Evolutionary conservation across 768 basidiomycete genomes (phyloP), one percentile per base, ranked within the genome.

Genomic region (Inosperma sp.): DNA sequence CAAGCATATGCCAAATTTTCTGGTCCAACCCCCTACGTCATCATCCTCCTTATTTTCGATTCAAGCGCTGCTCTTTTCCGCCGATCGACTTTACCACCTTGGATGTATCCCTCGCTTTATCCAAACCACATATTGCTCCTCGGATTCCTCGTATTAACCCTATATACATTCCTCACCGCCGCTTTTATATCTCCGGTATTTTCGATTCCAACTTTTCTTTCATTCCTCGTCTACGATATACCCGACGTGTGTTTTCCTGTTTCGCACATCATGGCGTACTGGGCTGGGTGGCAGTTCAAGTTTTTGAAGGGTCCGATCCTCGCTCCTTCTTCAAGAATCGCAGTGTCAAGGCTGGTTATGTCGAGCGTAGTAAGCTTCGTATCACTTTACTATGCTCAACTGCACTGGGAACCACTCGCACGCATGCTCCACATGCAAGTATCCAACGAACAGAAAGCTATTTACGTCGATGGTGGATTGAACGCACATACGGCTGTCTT

Each of bases 191-290:
- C 47, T 14, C 49, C 51, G 13, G 31, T 14, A 12, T 36, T 39
- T 26, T 43, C 49, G n/a, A 49, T 49, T 9, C 41, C 48, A 5
- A 47, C 45, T 31, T 19, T 53, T 8, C 1, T 47, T 21, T 34
- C 47, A 16, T 53, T 52, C n/a, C 50, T 58, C 23, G 54, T 56
- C 17, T 56, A 54, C 27, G 59, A 59, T 14, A 52, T 48, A 23
- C 51, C 49, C 7, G 55, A 55, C 14, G 53, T 55, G 1, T 34
- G 39, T n/a, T 49, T 49, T 6, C 61, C 61, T 3, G 10, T 60
- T 2, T 55, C 59, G 12, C 58, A 57, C 44, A 47, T 58, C 27
- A 44, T 62, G 12, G 55, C 61, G 13, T 62, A 59, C 21, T 29
- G 49, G 12, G 53, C 49, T 7, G 61, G 61, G 13, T 42, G 42